Evolutionary conservation across 2,329 filamentous ascomycete species (phyloP).

Genomic region (Pezicula neosporulosa): DNA sequence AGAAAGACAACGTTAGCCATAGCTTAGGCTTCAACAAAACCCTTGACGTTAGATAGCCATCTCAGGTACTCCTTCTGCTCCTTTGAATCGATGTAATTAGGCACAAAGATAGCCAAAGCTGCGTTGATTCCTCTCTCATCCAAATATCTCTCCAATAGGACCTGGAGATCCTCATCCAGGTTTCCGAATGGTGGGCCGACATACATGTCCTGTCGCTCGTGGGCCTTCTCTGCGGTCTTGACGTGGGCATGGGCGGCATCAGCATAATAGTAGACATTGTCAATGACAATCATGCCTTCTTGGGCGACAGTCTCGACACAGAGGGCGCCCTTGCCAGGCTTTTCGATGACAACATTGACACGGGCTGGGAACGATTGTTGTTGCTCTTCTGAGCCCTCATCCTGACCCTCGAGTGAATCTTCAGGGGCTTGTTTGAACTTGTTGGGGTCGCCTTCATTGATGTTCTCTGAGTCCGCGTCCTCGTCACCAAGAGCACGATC

Average conservation of each 20-base stretch:
- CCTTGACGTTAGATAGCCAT: conserved; percentile 87
- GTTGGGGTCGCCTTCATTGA: conserved; percentile 49
- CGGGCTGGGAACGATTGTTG: conserved; percentile 71
- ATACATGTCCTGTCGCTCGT: conserved; percentile 75
- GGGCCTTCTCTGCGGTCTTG: conserved; percentile 71
- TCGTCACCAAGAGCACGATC: conserved; percentile 54
- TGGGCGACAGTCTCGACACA: conserved; percentile 83
- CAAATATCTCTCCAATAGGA: conserved; percentile 87
- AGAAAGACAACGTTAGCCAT: conserved; percentile 11
- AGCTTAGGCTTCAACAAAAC: conserved; percentile 69
- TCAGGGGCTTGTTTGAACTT: conserved; percentile 54
- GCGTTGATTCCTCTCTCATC: conserved; percentile 91
- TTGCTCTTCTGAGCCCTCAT: conserved; percentile 43
- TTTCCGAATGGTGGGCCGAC: conserved; percentile 89
- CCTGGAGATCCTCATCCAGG: conserved; percentile 93
- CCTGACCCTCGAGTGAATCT: conserved; percentile 50
- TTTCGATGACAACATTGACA: conserved; percentile 85
- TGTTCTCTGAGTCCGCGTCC: conserved; percentile 35
- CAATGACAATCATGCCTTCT: conserved; percentile 81
- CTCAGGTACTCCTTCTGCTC: conserved; percentile 95
- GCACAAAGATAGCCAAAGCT: conserved; percentile 82
- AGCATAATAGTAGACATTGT: conserved; percentile 86
- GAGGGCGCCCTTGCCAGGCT: conserved; percentile 79
- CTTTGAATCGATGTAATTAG: conserved; percentile 96
- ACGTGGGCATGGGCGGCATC: conserved; percentile 75